Evolutionary conservation across 768 basidiomycete genomes (phyloP), one percentile per base, ranked within the genome.

Genomic region (Amanita muscaria): DNA sequence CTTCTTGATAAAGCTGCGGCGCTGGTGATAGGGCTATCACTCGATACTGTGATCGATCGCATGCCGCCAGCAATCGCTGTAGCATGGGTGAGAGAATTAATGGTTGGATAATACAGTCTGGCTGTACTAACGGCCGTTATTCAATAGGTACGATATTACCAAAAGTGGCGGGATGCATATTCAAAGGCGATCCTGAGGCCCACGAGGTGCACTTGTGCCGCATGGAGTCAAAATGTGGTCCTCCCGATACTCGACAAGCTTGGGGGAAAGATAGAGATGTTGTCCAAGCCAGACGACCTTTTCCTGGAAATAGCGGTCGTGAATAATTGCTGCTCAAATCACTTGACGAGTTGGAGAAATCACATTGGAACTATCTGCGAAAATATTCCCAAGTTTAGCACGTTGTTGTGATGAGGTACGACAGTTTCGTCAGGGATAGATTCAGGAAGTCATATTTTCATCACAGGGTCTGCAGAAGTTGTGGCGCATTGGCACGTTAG

Each of bases 1-100:
- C 49, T 56, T 16, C 52, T 51, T 6, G 54, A 57, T 34, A 48
- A 51, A 30, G 45, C 52, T 3, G 56, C 54, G 4, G 47, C 47
- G 30, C 22, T 50, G 39, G 44, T 45, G 12, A 36, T 45, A 12
- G 44, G 44, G 15, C 24, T 25, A 19, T 24, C 44, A 19, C 23
- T 45, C n/a, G 41, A 33, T 14, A 8, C 19, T 10, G 30, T 22
- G 18, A 31, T 42, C 8, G 41, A 42, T 33, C 29, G 41, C 7
- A 42, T 42, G 41, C 41, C 41, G 8, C 41, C 41, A 11, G 41
- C 31, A n/a, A 5, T 42, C 11, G 41, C 41, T 18, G 3, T 42
- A n/a, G 14, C 29, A 42, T 42, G 41, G 41, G 41, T 42, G 23
- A 22, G 31, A n/a, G 9, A 14, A 7, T 21, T 34, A n/a, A n/a